phyloP scores from a whole-genome alignment of 371 early-diverging fungal genomes.

The Sanchytrium tribonematis region DNA sequence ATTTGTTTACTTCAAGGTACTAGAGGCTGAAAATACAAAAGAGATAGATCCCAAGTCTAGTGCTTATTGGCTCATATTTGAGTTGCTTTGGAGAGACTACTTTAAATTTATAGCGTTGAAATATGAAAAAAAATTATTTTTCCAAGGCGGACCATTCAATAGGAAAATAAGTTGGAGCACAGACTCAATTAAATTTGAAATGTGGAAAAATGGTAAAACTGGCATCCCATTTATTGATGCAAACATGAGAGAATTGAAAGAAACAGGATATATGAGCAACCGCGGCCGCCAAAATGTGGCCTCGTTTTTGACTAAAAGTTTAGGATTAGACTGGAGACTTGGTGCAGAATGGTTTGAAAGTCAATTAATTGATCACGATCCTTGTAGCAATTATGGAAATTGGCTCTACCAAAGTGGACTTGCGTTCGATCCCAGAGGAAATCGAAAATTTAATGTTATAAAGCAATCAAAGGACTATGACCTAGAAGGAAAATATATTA shows the following conservation, averaged over 20 bases:
- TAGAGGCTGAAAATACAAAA: conserved; percentile 1
- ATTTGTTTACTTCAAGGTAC: conserved; percentile 8
- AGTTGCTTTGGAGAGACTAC: conserved; percentile 19
- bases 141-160: no score
- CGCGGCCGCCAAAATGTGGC: conserved; percentile 21
- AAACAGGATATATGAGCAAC: conserved; percentile 16
- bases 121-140: no score
- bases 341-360: conserved; percentile 20
- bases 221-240: conserved; percentile 21
- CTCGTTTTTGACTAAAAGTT: conserved; percentile 14
- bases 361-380: conserved; percentile 16
- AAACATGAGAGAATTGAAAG: conserved; percentile 13
- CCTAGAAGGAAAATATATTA: conserved; percentile 14
- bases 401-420: conserved; percentile 20
- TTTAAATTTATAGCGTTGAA: no score
- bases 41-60: conserved; percentile 2
- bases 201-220: conserved; percentile 14
- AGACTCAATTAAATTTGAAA: conserved; percentile 6
- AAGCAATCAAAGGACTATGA: conserved; percentile 21
- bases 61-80: conserved; percentile 12
- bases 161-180: conserved; percentile 8
- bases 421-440: conserved; percentile 14
- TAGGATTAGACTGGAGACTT: conserved; percentile 14
- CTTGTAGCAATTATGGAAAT: conserved; percentile 19
- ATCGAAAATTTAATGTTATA: conserved; percentile 17